A percentile compares a stretch with the other conserved stretches of the same genome.
Evolutionary conservation across 768 basidiomycete genomes (phyloP).

Genomic region (Mycena sanguinolenta): DNA sequence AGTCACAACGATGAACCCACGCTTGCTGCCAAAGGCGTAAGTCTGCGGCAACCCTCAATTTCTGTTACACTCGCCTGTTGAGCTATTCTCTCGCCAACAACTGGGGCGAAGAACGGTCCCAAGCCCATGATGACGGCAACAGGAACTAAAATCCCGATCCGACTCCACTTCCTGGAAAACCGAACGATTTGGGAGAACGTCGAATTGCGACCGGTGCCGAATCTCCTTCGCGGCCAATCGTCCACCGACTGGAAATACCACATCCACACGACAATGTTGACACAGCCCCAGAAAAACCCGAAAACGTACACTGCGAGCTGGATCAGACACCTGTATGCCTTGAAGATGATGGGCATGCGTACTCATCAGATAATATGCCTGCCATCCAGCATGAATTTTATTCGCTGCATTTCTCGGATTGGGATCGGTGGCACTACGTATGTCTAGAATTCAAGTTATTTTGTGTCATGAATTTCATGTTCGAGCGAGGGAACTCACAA

Average conservation of each 20-base stretch:
- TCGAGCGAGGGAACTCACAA: background rate
- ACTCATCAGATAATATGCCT: conserved; percentile 21
- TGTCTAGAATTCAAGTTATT: background rate
- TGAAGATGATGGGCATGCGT: background rate
- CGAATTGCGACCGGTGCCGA: background rate
- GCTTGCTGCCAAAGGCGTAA: conserved; percentile 9
- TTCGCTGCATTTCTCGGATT: conserved; percentile 10
- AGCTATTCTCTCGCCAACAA: background rate
- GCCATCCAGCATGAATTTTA: conserved; percentile 3
- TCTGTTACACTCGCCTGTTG: conserved; percentile 2
- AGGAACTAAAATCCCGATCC: conserved; percentile 1
- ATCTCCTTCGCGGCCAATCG: background rate
- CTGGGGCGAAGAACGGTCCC: conserved; percentile 28
- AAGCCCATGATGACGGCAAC: conserved; percentile 16
- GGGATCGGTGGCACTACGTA: conserved; percentile 1
- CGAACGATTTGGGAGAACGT: background rate
- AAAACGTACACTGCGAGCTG: conserved; percentile 14
- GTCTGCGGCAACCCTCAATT: background rate
- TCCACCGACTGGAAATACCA: background rate
- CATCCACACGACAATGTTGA: conserved; percentile 21
- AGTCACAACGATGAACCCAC: conserved; percentile 17
- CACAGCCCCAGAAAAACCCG: conserved; percentile 21
- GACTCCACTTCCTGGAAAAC: background rate
- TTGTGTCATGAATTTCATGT: background rate
- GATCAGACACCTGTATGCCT: background rate